These are phyloP conservation scores for Seminavis robusta DNA, from an alignment of 108 stramenopile genomes.

Conservation along the genomic window DNA sequence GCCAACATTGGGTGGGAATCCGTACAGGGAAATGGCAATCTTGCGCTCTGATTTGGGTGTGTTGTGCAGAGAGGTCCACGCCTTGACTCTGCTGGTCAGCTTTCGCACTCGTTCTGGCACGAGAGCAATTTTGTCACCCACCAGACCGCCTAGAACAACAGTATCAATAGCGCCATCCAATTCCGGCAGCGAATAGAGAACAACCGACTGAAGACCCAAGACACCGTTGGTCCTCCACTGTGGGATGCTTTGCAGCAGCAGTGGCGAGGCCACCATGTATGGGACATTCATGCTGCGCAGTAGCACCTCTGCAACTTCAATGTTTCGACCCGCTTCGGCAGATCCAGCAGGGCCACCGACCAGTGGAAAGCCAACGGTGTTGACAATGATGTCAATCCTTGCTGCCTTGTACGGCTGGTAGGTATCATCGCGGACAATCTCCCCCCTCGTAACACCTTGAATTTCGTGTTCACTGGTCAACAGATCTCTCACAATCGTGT, in stretches of 20 bases:
- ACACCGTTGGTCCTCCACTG: slow-evolving; percentile 80
- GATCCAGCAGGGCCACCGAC: slow-evolving; percentile 86
- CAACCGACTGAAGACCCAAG: slow-evolving; percentile 74
- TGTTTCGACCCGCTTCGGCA: slow-evolving; percentile 81
- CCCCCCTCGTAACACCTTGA: slow-evolving; percentile 24
- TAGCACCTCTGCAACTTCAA: slow-evolving; percentile 65
- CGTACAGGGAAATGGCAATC: slow-evolving; percentile 72
- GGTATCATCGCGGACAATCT: slow-evolving; percentile 30
- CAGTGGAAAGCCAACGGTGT: slow-evolving; percentile 83
- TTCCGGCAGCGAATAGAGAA: slow-evolving; percentile 77
- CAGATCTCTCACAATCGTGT: slow-evolving; percentile 86
- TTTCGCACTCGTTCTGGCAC: slow-evolving; percentile 81
- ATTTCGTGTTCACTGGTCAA: slow-evolving; percentile 65
- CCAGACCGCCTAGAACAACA: slow-evolving; percentile 80
- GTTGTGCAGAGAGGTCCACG: slow-evolving; percentile 55
- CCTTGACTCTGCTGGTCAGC: slow-evolving; percentile 42
- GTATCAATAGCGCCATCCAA: slow-evolving; percentile 88
- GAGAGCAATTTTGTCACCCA: slow-evolving; percentile 81
- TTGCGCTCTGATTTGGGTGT: slow-evolving; percentile 51
- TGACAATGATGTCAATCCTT: slow-evolving; percentile 74
- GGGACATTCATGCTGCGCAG: slow-evolving; percentile 70
- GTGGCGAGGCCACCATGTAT: slow-evolving; percentile 72
- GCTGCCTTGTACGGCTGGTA: slow-evolving; percentile 43
- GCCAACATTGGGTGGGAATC: slow-evolving; percentile 88
- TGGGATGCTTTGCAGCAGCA: slow-evolving; percentile 70